Evolutionary conservation across 805 yeast species (phyloP), one percentile per base, ranked within the genome.

Genomic region (Starmerella bombi): DNA sequence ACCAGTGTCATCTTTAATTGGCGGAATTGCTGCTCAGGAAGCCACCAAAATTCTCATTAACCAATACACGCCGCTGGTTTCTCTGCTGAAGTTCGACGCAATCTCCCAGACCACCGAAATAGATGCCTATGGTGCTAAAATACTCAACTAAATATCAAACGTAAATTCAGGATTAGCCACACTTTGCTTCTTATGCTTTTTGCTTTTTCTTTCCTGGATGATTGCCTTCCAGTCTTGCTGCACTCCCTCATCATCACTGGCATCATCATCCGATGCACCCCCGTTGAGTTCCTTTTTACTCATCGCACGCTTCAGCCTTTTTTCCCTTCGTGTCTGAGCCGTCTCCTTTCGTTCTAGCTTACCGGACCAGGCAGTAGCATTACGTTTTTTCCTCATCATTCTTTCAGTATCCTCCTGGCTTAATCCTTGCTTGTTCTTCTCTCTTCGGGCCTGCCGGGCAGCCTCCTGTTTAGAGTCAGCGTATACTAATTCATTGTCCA

Each of bases 21-120:
- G 95, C 2, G 97, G 95, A 0, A 63, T 86, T 10, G 85, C 74
- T 0, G 77, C 84, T 3, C 95, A 88, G 55, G 98, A 88, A 56
- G 75, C 72, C 4, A 65, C 83, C 38, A 88, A 91, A 60, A 45
- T 72, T 3, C 50, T 81, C 19, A 83, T 94, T 2, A 70, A 71
- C 28, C 97, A 88, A 58, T 85, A 83, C 50, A 66, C 78, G 4
- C 93, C 96, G 1, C 52, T 84, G 32, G 77, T 77, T 48, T 80
- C 83, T 50, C 60, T 76, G 7, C 63, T 78, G 40, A 67, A 79
- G 0, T 85, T 73, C 57, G 91, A 86, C 56, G 95, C 93, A 1
- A 62, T 78, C 9, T 27, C 40, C 2, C 41, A 48, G 17, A 17
- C 32, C 5, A 36, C 50, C 5, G 18, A 34, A 4, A 23, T 34